Evolutionary conservation across 345 rosid genomes (phyloP).

Genomic region (Rhizophora mangle): DNA sequence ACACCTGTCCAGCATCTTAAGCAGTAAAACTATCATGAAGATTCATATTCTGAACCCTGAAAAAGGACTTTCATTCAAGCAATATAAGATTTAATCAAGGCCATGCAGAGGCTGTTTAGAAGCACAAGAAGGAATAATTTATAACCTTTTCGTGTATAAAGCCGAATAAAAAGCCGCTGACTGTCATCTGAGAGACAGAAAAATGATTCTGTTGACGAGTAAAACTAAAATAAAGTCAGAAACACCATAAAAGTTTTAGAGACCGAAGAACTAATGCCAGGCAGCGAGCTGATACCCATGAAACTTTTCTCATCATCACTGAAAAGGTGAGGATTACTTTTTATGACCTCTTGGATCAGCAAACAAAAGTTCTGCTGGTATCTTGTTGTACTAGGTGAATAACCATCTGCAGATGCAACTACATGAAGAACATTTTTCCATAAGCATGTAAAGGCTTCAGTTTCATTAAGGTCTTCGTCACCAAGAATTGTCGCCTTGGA

Average conservation of each 20-base stretch:
- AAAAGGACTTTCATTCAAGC: too few species aligned
- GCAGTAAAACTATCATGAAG: too few species aligned
- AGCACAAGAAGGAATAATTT: not conserved
- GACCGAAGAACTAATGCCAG: slow-evolving; percentile 6
- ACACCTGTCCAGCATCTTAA: too few species aligned
- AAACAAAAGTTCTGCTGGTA: slow-evolving; percentile 73
- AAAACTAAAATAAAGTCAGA: slow-evolving; percentile 10
- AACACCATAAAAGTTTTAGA: not conserved
- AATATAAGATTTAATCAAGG: too few species aligned
- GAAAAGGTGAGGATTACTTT: slow-evolving; percentile 55
- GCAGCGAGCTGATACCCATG: slow-evolving; percentile 45
- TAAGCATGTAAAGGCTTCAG: slow-evolving; percentile 37
- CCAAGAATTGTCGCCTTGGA: slow-evolving; percentile 27
- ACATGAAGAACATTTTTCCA: slow-evolving; percentile 61
- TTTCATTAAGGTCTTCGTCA: slow-evolving; percentile 28
- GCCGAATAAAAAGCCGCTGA: slow-evolving; percentile 86
- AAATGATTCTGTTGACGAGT: slow-evolving; percentile 62
- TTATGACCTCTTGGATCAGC: slow-evolving; percentile 63
- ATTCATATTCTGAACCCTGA: too few species aligned
- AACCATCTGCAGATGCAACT: slow-evolving; percentile 44
- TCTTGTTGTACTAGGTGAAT: slow-evolving; percentile 43
- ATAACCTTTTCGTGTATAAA: slow-evolving; percentile 79
- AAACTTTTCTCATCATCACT: slow-evolving; percentile 59
- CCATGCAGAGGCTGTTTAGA: too few species aligned
- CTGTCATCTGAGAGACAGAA: slow-evolving; percentile 56